These are phyloP conservation scores for Melocanna baccifera DNA, from an alignment of 176 grass and related monocot genomes.

Conservation along the genomic window DNA sequence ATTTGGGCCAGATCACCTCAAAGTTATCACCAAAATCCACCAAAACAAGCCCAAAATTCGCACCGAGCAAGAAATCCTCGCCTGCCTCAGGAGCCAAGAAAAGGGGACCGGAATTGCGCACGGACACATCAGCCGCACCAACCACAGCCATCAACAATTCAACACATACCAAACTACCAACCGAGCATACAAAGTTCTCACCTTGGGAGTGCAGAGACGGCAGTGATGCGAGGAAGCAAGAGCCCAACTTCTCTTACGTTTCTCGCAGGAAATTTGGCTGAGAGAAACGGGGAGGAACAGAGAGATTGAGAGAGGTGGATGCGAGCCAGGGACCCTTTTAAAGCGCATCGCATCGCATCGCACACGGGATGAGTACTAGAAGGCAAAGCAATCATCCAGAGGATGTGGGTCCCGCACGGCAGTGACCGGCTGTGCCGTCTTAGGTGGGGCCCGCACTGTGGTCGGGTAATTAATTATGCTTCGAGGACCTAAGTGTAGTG, in stretches of 20 bases:
- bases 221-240: not conserved
- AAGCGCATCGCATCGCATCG: conserved; percentile 23
- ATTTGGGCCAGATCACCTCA: conserved; percentile 35
- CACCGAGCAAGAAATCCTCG: not conserved
- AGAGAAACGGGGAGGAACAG: not conserved
- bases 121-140: not conserved
- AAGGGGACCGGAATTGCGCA: not conserved
- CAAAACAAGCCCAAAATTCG: not conserved
- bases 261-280: not conserved
- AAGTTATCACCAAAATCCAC: not conserved
- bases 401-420: not conserved
- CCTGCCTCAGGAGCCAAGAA: not conserved
- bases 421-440: not conserved
- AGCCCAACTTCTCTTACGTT: not conserved
- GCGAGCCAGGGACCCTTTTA: conserved; percentile 19
- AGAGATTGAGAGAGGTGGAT: not conserved
- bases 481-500: not conserved
- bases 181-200: conserved; percentile 26
- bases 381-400: conserved; percentile 14
- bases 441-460: not conserved
- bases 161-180: not conserved
- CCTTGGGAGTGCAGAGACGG: not conserved
- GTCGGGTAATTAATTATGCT: not conserved
- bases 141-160: not conserved
- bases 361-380: not conserved